Conservation (phyloP, 2,329 filamentous ascomycete species). For the Ceratocystiopsis sp. region DNA sequence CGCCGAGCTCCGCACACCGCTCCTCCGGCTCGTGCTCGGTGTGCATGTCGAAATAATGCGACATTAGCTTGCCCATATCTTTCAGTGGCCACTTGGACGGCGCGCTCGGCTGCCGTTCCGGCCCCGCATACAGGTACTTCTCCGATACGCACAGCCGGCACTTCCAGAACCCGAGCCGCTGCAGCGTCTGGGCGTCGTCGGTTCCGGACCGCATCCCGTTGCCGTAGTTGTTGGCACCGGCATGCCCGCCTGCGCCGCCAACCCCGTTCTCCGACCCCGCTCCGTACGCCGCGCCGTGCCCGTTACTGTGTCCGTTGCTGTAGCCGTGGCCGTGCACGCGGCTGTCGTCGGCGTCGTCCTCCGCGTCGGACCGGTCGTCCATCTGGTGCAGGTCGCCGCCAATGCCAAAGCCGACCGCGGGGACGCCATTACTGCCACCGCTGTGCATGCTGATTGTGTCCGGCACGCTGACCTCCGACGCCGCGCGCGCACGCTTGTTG, state of each 20-base stretch:
- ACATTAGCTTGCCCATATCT: slow-evolving; percentile 29
- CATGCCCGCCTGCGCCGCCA: too few relatives aligned
- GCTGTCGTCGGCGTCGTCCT: slow-evolving; percentile 6
- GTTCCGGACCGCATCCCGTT: slow-evolving; percentile 1
- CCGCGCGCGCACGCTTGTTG: slow-evolving; percentile 4
- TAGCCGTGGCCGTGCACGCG: neutral
- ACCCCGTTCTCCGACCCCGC: too few relatives aligned
- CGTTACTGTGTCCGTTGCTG: too few relatives aligned
- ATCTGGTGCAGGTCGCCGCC: too few relatives aligned
- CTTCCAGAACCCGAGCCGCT: slow-evolving; percentile 29
- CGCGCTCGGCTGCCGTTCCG: slow-evolving; percentile 23
- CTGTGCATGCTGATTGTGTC: slow-evolving; percentile 7
- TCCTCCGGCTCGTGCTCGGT: slow-evolving; percentile 24
- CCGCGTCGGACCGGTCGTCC: slow-evolving; percentile 4
- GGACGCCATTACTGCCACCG: neutral
- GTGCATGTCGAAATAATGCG: slow-evolving; percentile 29
- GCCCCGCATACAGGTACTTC: slow-evolving; percentile 24
- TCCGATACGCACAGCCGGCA: slow-evolving; percentile 26
- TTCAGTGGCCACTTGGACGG: slow-evolving; percentile 30
- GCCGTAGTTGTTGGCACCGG: too few relatives aligned
- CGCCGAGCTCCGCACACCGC: slow-evolving; percentile 25
- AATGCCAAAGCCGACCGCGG: too few relatives aligned
- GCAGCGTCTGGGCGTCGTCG: slow-evolving; percentile 12
- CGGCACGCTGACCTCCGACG: slow-evolving; percentile 3
- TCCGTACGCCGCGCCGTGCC: too few relatives aligned